Evolutionary conservation across 2,329 filamentous ascomycete genomes (phyloP), one percentile per base, ranked within the genome.

Genomic region (Ceratocystis diversiconidia): DNA sequence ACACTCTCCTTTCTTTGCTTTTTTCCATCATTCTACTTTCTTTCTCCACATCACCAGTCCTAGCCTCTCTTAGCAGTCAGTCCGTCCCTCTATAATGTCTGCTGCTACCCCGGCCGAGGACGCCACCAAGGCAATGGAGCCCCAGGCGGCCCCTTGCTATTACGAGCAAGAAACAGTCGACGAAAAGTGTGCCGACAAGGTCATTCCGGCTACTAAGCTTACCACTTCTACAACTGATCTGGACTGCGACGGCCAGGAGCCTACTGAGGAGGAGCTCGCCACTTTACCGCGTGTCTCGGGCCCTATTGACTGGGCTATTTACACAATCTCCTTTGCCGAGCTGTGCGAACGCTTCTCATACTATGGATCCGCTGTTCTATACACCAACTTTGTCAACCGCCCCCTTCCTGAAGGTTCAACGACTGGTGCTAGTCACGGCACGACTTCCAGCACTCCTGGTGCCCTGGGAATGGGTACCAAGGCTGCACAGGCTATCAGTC

Each of bases 261-360:
- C 84, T 2, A 87, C 83, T 5, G 80, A 82, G 41, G 84, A 87
- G 72, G 85, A 88, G 68, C 73, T 84, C 68, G 72, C 69, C 15
- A 85, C 82, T 0, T 80, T 88, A n/a, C 81, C 79, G 62, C 82
- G 84, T 70, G 81, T 88, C 25, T 82, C 84, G 12, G 85, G 83
- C 68, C 79, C 79, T 71, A 82, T 90, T 68, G 84, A 85, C 61
- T 85, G 81, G 80, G 76, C 79, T 65, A 81, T 86, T 66, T 90
- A 84, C 75, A 85, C 84, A 30, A 82, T 91, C 67, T 86, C 85
- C 61, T 84, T 89, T 68, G 83, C 88, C 67, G 88, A 91, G 75
- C 76, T 89, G 66, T 88, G 85, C 76, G 88, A 91, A 76, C 85
- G 87, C 61, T 89, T 89, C 75, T 87, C 85, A 15, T 91, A 89